A percentile compares a stretch with the other conserved stretches of the same genome.
These are phyloP conservation scores for Middelhovenomyces tepae DNA, from an alignment of 805 yeast species.

Conservation along the genomic window DNA sequence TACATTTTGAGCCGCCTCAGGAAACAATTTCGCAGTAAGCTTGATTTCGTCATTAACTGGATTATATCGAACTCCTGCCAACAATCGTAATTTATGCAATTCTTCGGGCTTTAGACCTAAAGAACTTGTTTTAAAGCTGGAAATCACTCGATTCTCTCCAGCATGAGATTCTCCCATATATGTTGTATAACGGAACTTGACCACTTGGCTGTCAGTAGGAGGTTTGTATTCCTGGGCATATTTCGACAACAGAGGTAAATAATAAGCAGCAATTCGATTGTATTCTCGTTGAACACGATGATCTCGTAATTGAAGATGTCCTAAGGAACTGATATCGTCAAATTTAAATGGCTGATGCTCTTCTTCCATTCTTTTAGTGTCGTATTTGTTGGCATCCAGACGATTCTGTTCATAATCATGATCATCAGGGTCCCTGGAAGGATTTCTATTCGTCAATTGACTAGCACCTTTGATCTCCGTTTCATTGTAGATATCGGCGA, in stretches of 20 bases:
- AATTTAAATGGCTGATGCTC: slow-evolving; percentile 35
- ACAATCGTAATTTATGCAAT: slow-evolving; percentile 64
- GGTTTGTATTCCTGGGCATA: slow-evolving; percentile 62
- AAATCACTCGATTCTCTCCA: slow-evolving; percentile 59
- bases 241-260: slow-evolving; percentile 75
- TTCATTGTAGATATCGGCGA: slow-evolving; percentile 20
- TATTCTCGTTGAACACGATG: slow-evolving; percentile 69
- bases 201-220: slow-evolving; percentile 23
- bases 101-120: slow-evolving; percentile 40
- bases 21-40: slow-evolving; percentile 55
- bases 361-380: too few species aligned
- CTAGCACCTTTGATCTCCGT: slow-evolving; percentile 13
- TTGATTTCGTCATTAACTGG: slow-evolving; percentile 48
- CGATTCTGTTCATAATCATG: slow-evolving; percentile 17
- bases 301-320: slow-evolving; percentile 61
- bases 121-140: slow-evolving; percentile 40
- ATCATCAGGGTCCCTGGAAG: slow-evolving; percentile 6
- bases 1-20: slow-evolving; percentile 81
- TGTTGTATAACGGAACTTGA: slow-evolving; percentile 62
- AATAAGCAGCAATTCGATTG: slow-evolving; percentile 82
- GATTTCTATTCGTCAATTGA: neutral
- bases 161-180: slow-evolving; percentile 67
- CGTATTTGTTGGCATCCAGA: slow-evolving; percentile 14
- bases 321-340: slow-evolving; percentile 60
- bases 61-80: slow-evolving; percentile 74